Conservation (phyloP, 306 rosid genomes). For the Crataegus laevigata region DNA sequence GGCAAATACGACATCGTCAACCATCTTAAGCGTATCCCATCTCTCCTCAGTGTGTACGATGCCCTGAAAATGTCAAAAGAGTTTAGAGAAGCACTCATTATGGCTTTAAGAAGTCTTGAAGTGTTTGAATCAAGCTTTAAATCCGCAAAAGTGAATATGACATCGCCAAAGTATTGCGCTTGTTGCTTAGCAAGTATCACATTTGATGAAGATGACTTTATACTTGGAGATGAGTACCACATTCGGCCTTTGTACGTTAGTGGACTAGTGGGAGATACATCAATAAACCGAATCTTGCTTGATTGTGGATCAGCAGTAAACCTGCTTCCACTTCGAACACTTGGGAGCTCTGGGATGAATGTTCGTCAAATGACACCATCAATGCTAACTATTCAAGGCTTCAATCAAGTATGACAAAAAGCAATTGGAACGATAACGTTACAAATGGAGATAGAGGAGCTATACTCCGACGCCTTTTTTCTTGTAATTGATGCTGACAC, state of each 20-base stretch:
- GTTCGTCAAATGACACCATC: neutral
- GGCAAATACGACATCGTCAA: neutral
- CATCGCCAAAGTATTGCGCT: neutral
- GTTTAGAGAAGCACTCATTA: neutral
- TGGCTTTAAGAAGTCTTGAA: neutral
- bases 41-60: neutral
- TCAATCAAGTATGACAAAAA: neutral
- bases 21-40: neutral
- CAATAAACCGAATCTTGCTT: neutral
- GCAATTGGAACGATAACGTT: neutral
- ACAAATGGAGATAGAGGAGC: neutral
- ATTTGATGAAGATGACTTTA: neutral
- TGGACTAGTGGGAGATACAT: neutral
- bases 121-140: neutral
- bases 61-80: neutral
- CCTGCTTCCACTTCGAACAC: neutral
- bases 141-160: fast-evolving
- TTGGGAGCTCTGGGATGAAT: neutral
- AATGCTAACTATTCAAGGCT: neutral
- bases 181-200: neutral
- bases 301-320: neutral
- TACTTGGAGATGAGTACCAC: neutral
- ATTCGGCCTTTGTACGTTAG: neutral
- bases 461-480: neutral
- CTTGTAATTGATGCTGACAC: neutral